Evolutionary conservation across 495 filamentous ascomycete genomes (phyloP).

Genomic region (Hypoxylon lenormandii): DNA sequence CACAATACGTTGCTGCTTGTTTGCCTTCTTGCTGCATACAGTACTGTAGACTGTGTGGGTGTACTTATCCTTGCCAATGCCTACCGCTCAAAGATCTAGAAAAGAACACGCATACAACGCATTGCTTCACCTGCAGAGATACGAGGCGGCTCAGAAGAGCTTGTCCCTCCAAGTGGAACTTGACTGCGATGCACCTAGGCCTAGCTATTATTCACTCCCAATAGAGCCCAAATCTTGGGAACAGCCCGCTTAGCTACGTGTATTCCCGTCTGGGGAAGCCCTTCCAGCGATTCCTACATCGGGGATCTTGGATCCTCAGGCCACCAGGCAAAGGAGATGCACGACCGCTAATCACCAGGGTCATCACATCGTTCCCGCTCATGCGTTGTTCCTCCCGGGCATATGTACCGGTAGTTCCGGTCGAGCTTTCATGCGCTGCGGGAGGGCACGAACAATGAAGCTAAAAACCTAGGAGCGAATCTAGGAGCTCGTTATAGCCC

Average conservation of each 20-base stretch:
- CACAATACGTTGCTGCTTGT: conserved; percentile 20
- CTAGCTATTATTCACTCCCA: conserved; percentile 37
- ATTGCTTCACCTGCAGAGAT: conserved; percentile 47
- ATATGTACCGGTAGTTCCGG: conserved; percentile 48
- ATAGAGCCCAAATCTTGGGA: conserved; percentile 48
- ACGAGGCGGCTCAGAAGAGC: conserved; percentile 46
- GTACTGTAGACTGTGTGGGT: conserved; percentile 45
- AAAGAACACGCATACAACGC: conserved; percentile 48
- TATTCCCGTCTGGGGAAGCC: conserved; percentile 46
- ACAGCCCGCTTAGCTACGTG: conserved; percentile 46
- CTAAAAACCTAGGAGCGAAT: conserved; percentile 30
- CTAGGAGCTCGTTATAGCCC: conserved; percentile 13
- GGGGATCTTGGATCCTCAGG: conserved; percentile 46
- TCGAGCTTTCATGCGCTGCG: conserved; percentile 37
- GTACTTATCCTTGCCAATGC: conserved; percentile 36
- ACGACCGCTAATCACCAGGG: conserved; percentile 43
- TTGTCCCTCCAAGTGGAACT: conserved; percentile 38
- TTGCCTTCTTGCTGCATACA: conserved; percentile 41
- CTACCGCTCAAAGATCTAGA: conserved; percentile 43
- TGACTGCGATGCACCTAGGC: conserved; percentile 33
- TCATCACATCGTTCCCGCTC: conserved; percentile 47
- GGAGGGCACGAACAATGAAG: conserved; percentile 11
- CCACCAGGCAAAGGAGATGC: conserved; percentile 40
- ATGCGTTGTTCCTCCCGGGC: conserved; percentile 48
- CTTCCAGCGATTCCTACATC: conserved; percentile 44